phyloP scores from a whole-genome alignment of 2,329 filamentous ascomycete genomes.

The Diaporthe vexans region DNA sequence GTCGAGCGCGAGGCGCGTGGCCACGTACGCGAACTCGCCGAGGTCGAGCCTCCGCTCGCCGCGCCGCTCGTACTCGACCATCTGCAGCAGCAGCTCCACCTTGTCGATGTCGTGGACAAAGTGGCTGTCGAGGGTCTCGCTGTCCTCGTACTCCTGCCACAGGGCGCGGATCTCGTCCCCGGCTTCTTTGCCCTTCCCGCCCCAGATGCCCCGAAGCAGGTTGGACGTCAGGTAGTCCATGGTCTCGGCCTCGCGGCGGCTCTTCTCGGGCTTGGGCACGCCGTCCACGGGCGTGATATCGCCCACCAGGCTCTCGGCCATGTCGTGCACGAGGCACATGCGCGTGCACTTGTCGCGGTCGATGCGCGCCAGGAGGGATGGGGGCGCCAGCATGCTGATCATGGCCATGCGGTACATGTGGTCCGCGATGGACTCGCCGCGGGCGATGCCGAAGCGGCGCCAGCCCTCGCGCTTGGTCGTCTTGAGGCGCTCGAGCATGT shows the following conservation, averaged over 20 bases:
- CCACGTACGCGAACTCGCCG: constrained; percentile 88
- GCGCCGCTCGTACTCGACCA: constrained; percentile 93
- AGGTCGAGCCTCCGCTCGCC: constrained; percentile 78
- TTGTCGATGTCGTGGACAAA: constrained; percentile 99
- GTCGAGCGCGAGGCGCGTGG: constrained; percentile 77
- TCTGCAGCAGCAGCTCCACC: constrained; percentile 93
- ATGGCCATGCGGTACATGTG: constrained; percentile 99
- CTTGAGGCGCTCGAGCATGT: constrained; percentile 93
- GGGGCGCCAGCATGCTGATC: constrained; percentile 91
- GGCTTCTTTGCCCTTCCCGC: constrained; percentile 64
- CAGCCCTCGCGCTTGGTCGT: constrained; percentile 97
- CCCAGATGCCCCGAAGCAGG: constrained; percentile 81
- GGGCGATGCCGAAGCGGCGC: constrained; percentile 84
- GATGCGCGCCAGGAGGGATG: constrained; percentile 77
- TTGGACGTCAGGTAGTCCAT: constrained; percentile 90
- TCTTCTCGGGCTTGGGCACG: constrained; percentile 89
- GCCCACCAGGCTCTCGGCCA: constrained; percentile 94
- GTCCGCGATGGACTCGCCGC: constrained; percentile 92
- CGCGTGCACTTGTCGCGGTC: constrained; percentile 88
- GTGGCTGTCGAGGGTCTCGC: constrained; percentile 82
- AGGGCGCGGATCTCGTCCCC: constrained; percentile 78
- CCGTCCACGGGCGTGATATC: constrained; percentile 96
- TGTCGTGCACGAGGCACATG: constrained; percentile 97
- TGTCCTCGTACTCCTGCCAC: constrained; percentile 97
- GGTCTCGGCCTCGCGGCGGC: constrained; percentile 84